These are phyloP conservation scores for Debaryomyces castellii DNA, from an alignment of 805 yeast genomes.

Conservation along the genomic window DNA sequence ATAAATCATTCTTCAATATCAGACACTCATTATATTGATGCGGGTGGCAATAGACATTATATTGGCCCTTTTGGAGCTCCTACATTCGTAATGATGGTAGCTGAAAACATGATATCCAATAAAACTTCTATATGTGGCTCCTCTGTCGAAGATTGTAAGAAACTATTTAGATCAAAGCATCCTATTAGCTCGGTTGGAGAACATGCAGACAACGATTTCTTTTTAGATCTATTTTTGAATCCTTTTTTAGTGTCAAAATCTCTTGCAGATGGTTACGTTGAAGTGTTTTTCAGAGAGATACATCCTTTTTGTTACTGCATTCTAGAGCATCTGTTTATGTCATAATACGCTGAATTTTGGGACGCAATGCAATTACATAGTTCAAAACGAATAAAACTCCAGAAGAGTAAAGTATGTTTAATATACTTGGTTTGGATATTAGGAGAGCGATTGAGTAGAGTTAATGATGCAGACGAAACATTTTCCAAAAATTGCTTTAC, in stretches of 20 bases:
- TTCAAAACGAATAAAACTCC: neutral
- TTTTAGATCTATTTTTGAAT: neutral
- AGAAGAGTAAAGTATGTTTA: slow-evolving; percentile 31
- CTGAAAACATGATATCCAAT: slow-evolving; percentile 2
- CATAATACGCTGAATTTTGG: neutral
- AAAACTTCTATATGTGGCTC: neutral
- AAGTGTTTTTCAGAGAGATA: neutral
- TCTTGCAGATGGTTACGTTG: neutral
- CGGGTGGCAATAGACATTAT: slow-evolving; percentile 12
- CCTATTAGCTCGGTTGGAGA: neutral
- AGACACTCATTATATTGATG: slow-evolving; percentile 11
- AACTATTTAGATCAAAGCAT: neutral
- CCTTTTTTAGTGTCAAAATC: slow-evolving; percentile 13
- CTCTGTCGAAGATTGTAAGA: neutral
- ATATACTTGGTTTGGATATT: slow-evolving; percentile 49
- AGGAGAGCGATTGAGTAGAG: slow-evolving; percentile 23
- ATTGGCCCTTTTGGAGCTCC: slow-evolving; percentile 16
- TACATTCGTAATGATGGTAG: slow-evolving; percentile 6
- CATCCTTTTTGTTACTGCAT: slow-evolving; percentile 2
- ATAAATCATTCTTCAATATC: no score
- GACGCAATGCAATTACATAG: slow-evolving; percentile 2
- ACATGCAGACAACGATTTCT: neutral
- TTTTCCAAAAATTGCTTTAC: slow-evolving; percentile 34
- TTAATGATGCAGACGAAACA: slow-evolving; percentile 15
- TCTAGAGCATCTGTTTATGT: neutral